phyloP scores from a whole-genome alignment of 2,329 filamentous ascomycete species.

The Claviceps sp. region DNA sequence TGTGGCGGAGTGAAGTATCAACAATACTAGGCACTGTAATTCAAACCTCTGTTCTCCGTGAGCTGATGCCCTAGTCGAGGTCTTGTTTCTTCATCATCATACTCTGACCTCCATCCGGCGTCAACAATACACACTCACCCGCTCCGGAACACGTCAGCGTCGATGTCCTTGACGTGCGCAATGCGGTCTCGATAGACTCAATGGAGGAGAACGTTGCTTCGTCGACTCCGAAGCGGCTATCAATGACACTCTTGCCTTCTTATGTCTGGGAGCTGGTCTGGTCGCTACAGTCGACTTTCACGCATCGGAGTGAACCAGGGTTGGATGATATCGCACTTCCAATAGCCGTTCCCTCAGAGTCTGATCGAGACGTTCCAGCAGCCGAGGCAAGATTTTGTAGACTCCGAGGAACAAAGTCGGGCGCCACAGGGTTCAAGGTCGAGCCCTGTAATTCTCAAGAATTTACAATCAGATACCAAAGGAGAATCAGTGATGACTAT shows the following conservation, averaged over 20 bases:
- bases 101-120: too few species aligned
- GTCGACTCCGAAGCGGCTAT: background rate
- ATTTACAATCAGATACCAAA: conserved; percentile 24
- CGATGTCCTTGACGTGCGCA: background rate
- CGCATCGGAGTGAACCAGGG: background rate
- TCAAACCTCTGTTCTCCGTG: too few species aligned
- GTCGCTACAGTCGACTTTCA: background rate
- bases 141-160: background rate
- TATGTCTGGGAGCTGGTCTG: too few species aligned
- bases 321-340: background rate
- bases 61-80: too few species aligned
- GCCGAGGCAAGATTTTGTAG: background rate
- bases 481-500: conserved; percentile 9
- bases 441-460: conserved; percentile 29
- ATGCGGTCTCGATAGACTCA: background rate
- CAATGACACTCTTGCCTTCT: background rate
- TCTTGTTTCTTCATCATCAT: too few species aligned
- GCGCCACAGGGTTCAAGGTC: conserved; percentile 41
- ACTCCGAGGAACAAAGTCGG: conserved; percentile 36
- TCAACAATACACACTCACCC: background rate
- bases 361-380: background rate
- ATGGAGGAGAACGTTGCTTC: background rate
- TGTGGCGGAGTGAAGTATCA: too few species aligned
- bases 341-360: background rate
- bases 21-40: too few species aligned